Percentiles rank a stretch among this genome's conserved stretches.
These are phyloP conservation scores for Pythium periplocum DNA, from an alignment of 352 stramenopile species.

Conservation along the genomic window DNA sequence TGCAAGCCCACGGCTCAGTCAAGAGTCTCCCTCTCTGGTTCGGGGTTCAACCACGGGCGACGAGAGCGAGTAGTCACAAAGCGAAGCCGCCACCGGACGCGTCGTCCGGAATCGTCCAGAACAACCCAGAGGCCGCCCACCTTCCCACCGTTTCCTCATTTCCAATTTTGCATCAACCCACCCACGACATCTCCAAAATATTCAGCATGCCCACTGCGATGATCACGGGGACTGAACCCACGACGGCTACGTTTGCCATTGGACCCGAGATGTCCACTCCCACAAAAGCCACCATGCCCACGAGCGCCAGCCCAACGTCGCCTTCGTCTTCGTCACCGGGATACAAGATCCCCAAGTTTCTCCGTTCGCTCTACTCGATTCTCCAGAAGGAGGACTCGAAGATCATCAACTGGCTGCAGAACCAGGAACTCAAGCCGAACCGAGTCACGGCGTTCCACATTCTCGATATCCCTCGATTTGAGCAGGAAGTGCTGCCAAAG, in stretches of 20 bases:
- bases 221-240: neutral
- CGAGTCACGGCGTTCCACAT: slow-evolving; percentile 74
- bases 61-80: too few relatives aligned
- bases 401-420: slow-evolving; percentile 71
- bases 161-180: slow-evolving; percentile 14
- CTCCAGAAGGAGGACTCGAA: slow-evolving; percentile 63
- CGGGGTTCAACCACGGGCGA: too few relatives aligned
- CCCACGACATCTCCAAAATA: neutral
- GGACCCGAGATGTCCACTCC: too few relatives aligned
- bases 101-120: neutral
- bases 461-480: slow-evolving; percentile 69
- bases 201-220: neutral
- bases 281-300: neutral
- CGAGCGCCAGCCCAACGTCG: slow-evolving; percentile 1
- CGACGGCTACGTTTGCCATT: neutral
- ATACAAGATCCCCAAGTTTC: slow-evolving; percentile 79
- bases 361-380: slow-evolving; percentile 77
- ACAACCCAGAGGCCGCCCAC: slow-evolving; percentile 3
- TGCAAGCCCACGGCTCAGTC: too few relatives aligned
- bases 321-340: slow-evolving; percentile 5
- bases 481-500: slow-evolving; percentile 85
- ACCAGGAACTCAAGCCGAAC: slow-evolving; percentile 60
- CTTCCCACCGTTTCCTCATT: slow-evolving; percentile 3
- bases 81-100: neutral
- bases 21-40: too few relatives aligned